Percentiles rank a stretch among this genome's conserved stretches.
phyloP scores from a whole-genome alignment of 441 rosid species.

The Syzygium malaccense region DNA sequence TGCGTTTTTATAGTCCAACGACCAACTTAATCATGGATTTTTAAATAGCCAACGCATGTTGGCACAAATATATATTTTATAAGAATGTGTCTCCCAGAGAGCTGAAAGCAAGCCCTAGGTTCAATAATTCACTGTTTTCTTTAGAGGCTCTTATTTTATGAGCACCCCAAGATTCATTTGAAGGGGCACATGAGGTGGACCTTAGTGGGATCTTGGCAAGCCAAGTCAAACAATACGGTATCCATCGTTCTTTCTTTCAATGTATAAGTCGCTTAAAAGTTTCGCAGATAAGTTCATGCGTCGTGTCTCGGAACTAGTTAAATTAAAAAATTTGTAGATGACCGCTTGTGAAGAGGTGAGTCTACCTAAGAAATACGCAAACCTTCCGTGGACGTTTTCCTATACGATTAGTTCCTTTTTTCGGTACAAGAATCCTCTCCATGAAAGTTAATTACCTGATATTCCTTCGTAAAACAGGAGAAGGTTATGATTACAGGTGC shows the following conservation, averaged over 20 bases:
- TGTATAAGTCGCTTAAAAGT: not conserved
- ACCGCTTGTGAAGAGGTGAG: not conserved
- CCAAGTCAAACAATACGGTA: not conserved
- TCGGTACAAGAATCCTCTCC: not conserved
- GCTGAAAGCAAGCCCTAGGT: slow-evolving; percentile 14
- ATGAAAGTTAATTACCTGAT: not conserved
- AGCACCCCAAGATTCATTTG: slow-evolving; percentile 44
- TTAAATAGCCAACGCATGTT: not conserved
- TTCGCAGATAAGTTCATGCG: not conserved
- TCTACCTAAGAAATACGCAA: not conserved
- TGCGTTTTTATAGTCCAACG: not conserved
- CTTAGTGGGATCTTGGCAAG: not conserved
- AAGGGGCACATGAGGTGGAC: slow-evolving; percentile 36
- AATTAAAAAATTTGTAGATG: not conserved
- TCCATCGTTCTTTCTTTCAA: not conserved
- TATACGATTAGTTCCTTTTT: not conserved
- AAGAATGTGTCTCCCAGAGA: slow-evolving; percentile 20
- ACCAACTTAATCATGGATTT: slow-evolving; percentile 2
- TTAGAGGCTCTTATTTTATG: not conserved
- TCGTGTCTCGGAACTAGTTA: not conserved
- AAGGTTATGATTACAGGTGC: not conserved
- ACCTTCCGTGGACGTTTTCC: not conserved
- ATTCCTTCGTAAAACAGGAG: not conserved
- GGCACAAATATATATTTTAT: slow-evolving; percentile 10
- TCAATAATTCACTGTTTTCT: slow-evolving; percentile 20